Base-by-base conservation (phyloP, 2,329 filamentous ascomycete species). In the Cladophialophora exuberans region DNA sequence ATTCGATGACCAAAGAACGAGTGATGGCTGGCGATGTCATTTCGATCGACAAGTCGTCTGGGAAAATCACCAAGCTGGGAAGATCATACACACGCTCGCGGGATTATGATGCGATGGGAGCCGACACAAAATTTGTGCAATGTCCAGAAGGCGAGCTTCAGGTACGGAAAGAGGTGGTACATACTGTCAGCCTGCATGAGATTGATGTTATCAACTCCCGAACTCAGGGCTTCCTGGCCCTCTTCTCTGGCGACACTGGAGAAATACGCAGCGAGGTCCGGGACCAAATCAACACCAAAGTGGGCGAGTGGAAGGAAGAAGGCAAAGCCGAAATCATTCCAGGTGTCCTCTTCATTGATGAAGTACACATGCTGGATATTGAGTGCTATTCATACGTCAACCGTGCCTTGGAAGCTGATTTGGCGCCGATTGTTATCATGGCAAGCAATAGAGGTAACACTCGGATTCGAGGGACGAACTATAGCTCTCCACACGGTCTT, bases 341-440 rank as follows among this genome's bases (percentile, higher is more conserved):
- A 0, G 94, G 94, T 41, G 94, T 99, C 6, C 79, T 99, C 6
- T 99, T 99, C 79, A 96, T 99, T 67, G 94, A 99, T 68, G 94
- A 99, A 77, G 93, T 99, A 4, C 94, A 99, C 79, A 97, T 99
- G 93, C 88, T 99, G 54, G 94, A 99, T 72, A 97, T 97, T 62
- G 94, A 99, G 74, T 97, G 93, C 78, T 99, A 96, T 79, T 95
- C 91, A 39, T 99, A 96, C 79, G 88, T 99, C 80, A 99, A 99
- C 79, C 89, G 94, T 48, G 94, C 94, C 1, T 81, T 99, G 39
- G 94, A 99, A 75, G 90, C 92, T 57, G 91, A 97, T 67, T 82
- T 99, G 26, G 91, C 94, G 1, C 94, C 94, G 33, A 92, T 99
- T 62, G 92, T 99, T 72, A 99, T 99, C 75, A 99, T 99, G 94